Base-by-base conservation (phyloP, 495 filamentous ascomycete genomes). In the Hyphodiscus hymeniophilus region DNA sequence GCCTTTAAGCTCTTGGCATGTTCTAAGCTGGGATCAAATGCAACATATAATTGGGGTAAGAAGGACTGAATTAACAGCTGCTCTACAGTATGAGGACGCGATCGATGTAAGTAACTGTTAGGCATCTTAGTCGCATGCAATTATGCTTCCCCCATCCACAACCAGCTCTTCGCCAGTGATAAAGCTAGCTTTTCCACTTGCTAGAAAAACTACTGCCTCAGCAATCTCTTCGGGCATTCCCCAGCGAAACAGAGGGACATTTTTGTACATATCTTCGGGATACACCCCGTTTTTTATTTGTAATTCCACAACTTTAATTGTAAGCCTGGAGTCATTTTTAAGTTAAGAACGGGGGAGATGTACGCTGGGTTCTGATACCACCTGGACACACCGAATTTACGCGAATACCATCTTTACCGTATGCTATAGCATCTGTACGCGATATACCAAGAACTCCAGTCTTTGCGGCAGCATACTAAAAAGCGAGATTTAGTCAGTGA, bases 361-460 rank as follows among this genome's bases (percentile, higher is more conserved):
- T 22, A 42, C 39, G 39, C 5, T 5, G 22, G 16, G 22, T 22
- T 12, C 20, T 42, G 10, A 42, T 26, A 26, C 39, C 16, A 11
- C 39, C 39, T 42, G 39, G 39, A 26, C 39, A 42, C 18, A 42
- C 39, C 21, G 39, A 21, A 26, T 42, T 42, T 22, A 42, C 22
- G 24, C 39, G 39, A 26, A 42, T 42, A 11, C 39, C 39, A 11
- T 42, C 39, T 21, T 21, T 42, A 42, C 39, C 39, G 16, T 42
- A 42, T 42, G 16, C 22, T 26, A 42, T 24, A 26, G 39, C 39
- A 42, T 42, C 39, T 22, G 39, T 22, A 7, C 22, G 16, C 17
- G 39, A 22, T 21, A 42, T 21, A 21, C 39, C 39, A 26, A 42
- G 16, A 42, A 42, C 39, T 8, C 39, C 39, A 42, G 16, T 21